Evolutionary conservation across 345 rosid species (phyloP), one percentile per base, ranked within the genome.

Genomic region (Melaleuca alternifolia): DNA sequence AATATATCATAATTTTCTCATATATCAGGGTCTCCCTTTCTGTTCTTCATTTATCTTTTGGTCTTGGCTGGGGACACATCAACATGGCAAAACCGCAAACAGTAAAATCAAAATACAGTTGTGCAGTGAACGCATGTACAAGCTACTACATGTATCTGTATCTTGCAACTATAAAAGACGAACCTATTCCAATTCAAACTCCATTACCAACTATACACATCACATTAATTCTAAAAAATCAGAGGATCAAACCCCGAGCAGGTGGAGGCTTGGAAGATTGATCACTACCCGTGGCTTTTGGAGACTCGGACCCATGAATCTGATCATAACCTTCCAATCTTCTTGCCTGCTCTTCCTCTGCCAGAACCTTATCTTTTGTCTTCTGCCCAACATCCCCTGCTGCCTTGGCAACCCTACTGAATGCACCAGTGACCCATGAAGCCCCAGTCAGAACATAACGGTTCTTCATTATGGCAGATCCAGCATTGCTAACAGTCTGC

Each of bases 351-450:
- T 86, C 91, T 88, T 92, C 96, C 91, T 95, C 99, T 2, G 94
- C 93, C 91, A 84, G 85, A 61, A 92, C 97, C 89, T 94, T 97
- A 53, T 97, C 99, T 88, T 92, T 93, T 44, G 98, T 91, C 91
- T 93, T 96, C 91, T 97, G 96, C 37, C 95, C 93, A 84, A 97
- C 97, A 33, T 97, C 99, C 84, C 92, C 99, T 26, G 98, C 98
- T 37, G 94, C 96, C 93, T 96, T 94, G 26, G 98, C 91, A 37
- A 94, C 98, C 91, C 91, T 92, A 88, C 18, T 96, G 90, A 94
- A 94, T 6, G 98, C 95, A 85, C 98, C 99, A 3, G 94, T 91
- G 4, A 92, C 99, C 98, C 98, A 97, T 10, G 95, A 83, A 88
- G 93, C 92, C 71, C 98, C 93, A 1, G 97, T 95, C 84, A 95